phyloP scores from a whole-genome alignment of 306 rosid genomes.

The Echinosophora koreensis region DNA sequence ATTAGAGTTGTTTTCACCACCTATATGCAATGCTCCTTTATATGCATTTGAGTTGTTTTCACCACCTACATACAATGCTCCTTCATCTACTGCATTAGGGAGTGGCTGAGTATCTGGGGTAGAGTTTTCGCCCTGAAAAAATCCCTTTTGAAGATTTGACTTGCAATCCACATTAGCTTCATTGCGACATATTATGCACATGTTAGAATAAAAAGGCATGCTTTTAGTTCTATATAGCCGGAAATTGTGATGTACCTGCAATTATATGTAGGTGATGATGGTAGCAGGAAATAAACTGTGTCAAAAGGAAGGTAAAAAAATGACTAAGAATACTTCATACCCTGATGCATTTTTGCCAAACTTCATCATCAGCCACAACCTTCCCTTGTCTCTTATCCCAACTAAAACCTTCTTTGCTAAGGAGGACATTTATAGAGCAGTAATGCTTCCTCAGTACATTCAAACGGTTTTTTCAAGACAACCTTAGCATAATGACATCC shows the following conservation, averaged over 20 bases:
- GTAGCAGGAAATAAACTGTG: constrained; percentile 30
- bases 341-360: constrained; percentile 60
- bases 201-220: constrained; percentile 59
- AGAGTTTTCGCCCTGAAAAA: constrained; percentile 34
- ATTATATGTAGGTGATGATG: constrained; percentile 19
- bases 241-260: constrained; percentile 62
- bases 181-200: constrained; percentile 58
- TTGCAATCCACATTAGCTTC: constrained; percentile 48
- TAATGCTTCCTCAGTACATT: constrained; percentile 62
- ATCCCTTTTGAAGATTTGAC: constrained; percentile 44
- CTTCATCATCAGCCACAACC: constrained; percentile 61
- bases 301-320: not conserved
- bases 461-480: constrained; percentile 62
- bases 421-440: constrained; percentile 52
- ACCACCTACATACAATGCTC: constrained; percentile 28
- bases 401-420: constrained; percentile 58
- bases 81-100: constrained; percentile 30
- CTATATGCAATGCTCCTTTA: constrained; percentile 23
- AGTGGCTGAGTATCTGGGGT: constrained; percentile 21
- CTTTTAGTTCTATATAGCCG: constrained; percentile 53
- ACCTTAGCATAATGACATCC: constrained; percentile 51
- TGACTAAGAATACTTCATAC: constrained; percentile 38
- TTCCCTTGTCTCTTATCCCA: constrained; percentile 60
- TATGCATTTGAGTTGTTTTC: constrained; percentile 37
- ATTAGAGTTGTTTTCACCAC: constrained; percentile 37